Evolutionary conservation across 176 grass and related monocot genomes (phyloP).

Genomic region (Tillandsia leiboldiana): DNA sequence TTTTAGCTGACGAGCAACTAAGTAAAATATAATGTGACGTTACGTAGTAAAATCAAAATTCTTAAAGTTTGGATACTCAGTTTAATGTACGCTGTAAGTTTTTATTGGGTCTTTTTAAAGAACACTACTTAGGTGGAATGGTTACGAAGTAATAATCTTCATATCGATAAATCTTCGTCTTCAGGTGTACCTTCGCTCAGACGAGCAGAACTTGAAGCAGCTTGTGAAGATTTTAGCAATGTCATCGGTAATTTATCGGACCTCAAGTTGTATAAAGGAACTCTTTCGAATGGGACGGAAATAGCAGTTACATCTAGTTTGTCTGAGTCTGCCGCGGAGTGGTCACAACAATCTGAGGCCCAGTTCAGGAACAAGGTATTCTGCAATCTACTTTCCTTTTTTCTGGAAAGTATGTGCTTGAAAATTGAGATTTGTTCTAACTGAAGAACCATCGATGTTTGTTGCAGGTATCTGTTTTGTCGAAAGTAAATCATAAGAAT

Average conservation of each 20-base stretch:
- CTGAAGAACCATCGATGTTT: slow-evolving; percentile 1
- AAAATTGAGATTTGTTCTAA: slow-evolving; percentile 2
- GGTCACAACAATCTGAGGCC: slow-evolving; percentile 43
- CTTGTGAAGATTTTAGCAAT: slow-evolving; percentile 89
- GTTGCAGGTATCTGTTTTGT: slow-evolving; percentile 47
- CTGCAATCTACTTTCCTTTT: background rate
- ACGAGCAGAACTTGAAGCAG: slow-evolving; percentile 53
- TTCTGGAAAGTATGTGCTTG: background rate
- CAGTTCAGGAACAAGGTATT: slow-evolving; percentile 75
- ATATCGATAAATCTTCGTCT: background rate
- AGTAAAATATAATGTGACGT: no score
- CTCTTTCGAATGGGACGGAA: slow-evolving; percentile 71
- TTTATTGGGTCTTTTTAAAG: no score
- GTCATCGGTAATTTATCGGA: slow-evolving; percentile 49
- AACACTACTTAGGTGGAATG: no score
- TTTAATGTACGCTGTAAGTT: no score
- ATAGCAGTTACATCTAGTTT: slow-evolving; percentile 63
- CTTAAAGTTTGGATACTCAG: no score
- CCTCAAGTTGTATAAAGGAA: slow-evolving; percentile 71
- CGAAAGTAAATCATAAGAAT: slow-evolving; percentile 74
- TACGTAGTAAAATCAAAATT: no score
- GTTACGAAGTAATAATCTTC: no score
- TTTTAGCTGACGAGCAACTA: no score
- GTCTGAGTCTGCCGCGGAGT: slow-evolving; percentile 28
- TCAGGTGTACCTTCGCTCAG: slow-evolving; percentile 53